Base-by-base conservation (phyloP, 2,329 filamentous ascomycete genomes). In the Pleochaeta shiraiana region DNA sequence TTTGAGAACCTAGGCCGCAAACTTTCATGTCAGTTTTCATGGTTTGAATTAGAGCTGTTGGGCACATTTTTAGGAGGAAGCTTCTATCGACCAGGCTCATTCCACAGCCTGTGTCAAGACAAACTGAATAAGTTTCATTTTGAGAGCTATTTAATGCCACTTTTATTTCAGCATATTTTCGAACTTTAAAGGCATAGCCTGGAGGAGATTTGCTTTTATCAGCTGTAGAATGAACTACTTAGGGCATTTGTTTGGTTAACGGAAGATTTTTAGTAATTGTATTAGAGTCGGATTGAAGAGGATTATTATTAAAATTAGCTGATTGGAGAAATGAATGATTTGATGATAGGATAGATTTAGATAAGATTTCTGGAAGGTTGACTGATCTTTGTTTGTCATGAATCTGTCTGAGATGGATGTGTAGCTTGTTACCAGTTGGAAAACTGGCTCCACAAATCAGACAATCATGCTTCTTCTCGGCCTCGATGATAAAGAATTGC, bases 21-120 rank as follows among this genome's bases (percentile, higher is more conserved):
- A 50, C 45, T 50, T 50, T 50, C 45, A 50, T 50, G 45, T 50
- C 45, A 50, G n/a, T n/a, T 50, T 50, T 50, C n/a, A 50, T 50
- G 21, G 45, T 50, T 50, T 50, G n/a, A 55, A 55, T 55, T 26
- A 14, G n/a, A 24, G 24, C 47, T 12, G 47, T 26, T 21, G 47
- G 47, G 47, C 47, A 55, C 24, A 26, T 55, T 55, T 55, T 26
- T 55, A 55, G 34, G 34, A 55, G 47, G n/a, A 21, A 55, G 26
- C 7, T 26, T 55, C 47, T 55, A 55, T 55, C 21, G 47, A 55
- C 24, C 7, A 55, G n/a, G 21, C n/a, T 24, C 47, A 12, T 55
- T 7, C n/a, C n/a, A 26, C 24, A 55, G 19, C 47, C 47, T 26
- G n/a, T 21, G 21, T 50, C 45, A n/a, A 3, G n/a, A 24, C 11